Evolutionary conservation across 148 eudicot genomes (phyloP), one percentile per base, ranked within the genome.

Genomic region (Dysphania ambrosioides): DNA sequence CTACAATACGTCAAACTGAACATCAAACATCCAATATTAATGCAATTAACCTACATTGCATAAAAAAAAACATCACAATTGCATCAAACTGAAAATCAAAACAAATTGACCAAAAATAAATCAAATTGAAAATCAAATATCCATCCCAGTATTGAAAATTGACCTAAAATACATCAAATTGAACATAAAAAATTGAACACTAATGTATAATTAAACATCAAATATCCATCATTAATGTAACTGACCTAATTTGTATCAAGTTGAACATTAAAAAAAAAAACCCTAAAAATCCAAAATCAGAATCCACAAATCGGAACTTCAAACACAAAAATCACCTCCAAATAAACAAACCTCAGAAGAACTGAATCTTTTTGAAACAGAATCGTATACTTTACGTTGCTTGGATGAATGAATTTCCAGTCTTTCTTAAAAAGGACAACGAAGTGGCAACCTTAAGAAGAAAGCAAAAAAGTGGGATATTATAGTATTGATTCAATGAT

Each of bases 401-500:
- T 78, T 16, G 59, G n/a, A n/a, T n/a, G n/a, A n/a, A n/a, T n/a
- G n/a, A n/a, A 70, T 55, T 42, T 41, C 31, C 68, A 58, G 68
- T 42, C 57, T 44, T 9, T 13, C 4, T 41, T 57, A 66, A 9
- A 59, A 15, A 71, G 24, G 12, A 42, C 32, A 35, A n/a, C 12
- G 4, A 47, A 41, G 26, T 26, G 35, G 2, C 59, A 32, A 47
- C 21, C 77, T 74, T 73, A 18, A 5, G 30, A 35, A 68, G 15
- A 58, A 79, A 73, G 77, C 55, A 67, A 78, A 78, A 62, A 72
- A 6, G 5, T 16, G 4, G 21, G 44, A 6, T 21, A 75, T 10
- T 49, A n/a, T 31, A 8, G 41, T 21, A 74, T 66, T 66, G 29
- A 6, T 29, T 31, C 6, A 7, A 40, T 35, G n/a, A 51, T 74